Percentiles rank a stretch among this genome's conserved stretches.
These are phyloP conservation scores for Brassica juncea DNA, from an alignment of 345 rosid species.

Conservation along the genomic window DNA sequence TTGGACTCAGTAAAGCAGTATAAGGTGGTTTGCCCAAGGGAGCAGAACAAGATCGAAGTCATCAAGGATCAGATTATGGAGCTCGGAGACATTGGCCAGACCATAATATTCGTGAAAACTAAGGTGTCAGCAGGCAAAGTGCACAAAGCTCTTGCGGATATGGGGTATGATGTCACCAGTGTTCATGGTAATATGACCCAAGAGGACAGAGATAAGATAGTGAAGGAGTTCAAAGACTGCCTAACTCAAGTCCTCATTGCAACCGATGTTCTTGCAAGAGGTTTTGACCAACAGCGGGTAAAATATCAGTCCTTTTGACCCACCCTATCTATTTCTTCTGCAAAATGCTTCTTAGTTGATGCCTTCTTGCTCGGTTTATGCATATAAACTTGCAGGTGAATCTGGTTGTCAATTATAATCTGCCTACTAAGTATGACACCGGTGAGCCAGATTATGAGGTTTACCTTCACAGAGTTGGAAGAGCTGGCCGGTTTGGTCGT, in stretches of 20 bases:
- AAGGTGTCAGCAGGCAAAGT: slow-evolving; percentile 60
- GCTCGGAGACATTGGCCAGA: slow-evolving; percentile 83
- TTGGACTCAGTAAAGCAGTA: slow-evolving; percentile 88
- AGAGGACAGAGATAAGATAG: slow-evolving; percentile 78
- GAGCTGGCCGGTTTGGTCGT: slow-evolving; percentile 97
- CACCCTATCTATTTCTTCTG: too few relatives aligned
- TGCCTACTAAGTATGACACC: slow-evolving; percentile 62
- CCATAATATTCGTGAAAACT: slow-evolving; percentile 73
- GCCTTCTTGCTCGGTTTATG: slow-evolving; percentile 11
- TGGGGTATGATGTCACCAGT: slow-evolving; percentile 87
- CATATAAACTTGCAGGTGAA: slow-evolving; percentile 60
- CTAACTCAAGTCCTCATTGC: slow-evolving; percentile 87
- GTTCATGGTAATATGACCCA: slow-evolving; percentile 67
- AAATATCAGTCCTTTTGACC: neutral
- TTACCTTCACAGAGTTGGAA: slow-evolving; percentile 93
- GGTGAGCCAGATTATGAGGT: slow-evolving; percentile 83
- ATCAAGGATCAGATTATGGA: slow-evolving; percentile 85
- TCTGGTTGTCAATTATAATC: slow-evolving; percentile 80
- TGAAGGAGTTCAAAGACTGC: slow-evolving; percentile 84
- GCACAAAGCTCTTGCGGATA: slow-evolving; percentile 60
- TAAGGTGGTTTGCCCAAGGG: slow-evolving; percentile 85
- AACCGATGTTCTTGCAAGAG: slow-evolving; percentile 87
- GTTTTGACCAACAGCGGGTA: slow-evolving; percentile 96
- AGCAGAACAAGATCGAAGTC: slow-evolving; percentile 63
- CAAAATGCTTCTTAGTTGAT: neutral